phyloP scores from a whole-genome alignment of 176 grass and related monocot genomes.

The Rhipidocladum racemiflorum region DNA sequence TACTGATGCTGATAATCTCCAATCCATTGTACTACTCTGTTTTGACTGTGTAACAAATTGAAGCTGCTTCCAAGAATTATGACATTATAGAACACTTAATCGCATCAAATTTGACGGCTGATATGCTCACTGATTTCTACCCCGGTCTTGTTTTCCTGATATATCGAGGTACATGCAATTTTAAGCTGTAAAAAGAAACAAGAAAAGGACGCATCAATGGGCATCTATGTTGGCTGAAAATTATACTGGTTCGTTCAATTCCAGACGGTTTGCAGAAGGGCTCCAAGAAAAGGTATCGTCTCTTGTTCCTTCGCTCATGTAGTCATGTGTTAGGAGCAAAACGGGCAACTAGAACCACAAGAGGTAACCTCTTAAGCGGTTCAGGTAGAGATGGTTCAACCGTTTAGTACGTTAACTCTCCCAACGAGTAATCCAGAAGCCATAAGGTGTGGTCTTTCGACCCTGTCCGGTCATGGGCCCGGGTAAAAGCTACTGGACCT shows the following conservation, averaged over 20 bases:
- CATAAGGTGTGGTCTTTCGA: slow-evolving; percentile 21
- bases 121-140: neutral
- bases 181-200: neutral
- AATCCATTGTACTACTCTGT: slow-evolving; percentile 22
- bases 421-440: neutral
- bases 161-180: neutral
- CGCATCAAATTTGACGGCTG: neutral
- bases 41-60: slow-evolving; percentile 1
- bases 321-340: neutral
- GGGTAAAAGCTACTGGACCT: no score
- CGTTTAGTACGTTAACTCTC: neutral
- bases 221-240: neutral
- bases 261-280: neutral
- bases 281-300: neutral
- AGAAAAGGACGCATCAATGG: neutral
- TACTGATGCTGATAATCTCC: slow-evolving; percentile 8
- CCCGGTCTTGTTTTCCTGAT: neutral
- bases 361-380: neutral
- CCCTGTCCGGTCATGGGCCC: slow-evolving; percentile 16
- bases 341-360: neutral
- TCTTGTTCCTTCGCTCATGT: neutral
- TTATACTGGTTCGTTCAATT: neutral
- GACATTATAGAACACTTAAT: neutral
- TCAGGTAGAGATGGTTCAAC: neutral
- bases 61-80: neutral